These are phyloP conservation scores for Arthrobotrys iridis DNA, from an alignment of 2,329 filamentous ascomycete genomes.

Conservation along the genomic window DNA sequence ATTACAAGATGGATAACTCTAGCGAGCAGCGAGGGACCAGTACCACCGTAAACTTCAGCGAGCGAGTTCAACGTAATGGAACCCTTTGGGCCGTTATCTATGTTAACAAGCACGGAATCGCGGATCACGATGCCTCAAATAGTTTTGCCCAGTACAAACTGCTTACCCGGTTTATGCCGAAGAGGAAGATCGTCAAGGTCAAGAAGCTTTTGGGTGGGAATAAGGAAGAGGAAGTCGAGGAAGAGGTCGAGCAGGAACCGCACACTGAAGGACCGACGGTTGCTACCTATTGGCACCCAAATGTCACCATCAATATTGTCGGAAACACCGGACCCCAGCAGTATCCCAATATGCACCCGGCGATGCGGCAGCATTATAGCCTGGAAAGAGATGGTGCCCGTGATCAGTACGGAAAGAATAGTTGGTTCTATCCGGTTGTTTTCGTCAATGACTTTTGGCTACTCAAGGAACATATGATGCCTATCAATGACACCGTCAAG, in stretches of 20 bases:
- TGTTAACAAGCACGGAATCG: constrained; percentile 77
- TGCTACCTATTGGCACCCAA: constrained; percentile 91
- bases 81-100: constrained; percentile 97
- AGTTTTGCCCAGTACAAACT: constrained; percentile 87
- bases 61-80: constrained; percentile 85
- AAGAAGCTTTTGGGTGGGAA: constrained; percentile 77
- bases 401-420: constrained; percentile 84
- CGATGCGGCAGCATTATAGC: constrained; percentile 78
- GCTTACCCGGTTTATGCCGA: constrained; percentile 86
- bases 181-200: constrained; percentile 89
- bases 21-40: constrained; percentile 81
- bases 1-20: constrained; percentile 80
- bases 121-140: constrained; percentile 76
- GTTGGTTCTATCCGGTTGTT: constrained; percentile 91
- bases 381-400: constrained; percentile 83
- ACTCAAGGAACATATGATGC: constrained; percentile 86
- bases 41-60: constrained; percentile 79
- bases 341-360: constrained; percentile 75
- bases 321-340: constrained; percentile 78
- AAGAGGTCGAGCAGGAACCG: constrained; percentile 65
- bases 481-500: constrained; percentile 88
- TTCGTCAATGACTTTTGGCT: constrained; percentile 99
- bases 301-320: constrained; percentile 87
- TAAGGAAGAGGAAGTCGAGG: constrained; percentile 65
- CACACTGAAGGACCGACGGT: constrained; percentile 71